phyloP scores from a whole-genome alignment of 2,329 filamentous ascomycete species.

The Daldinia sp. region DNA sequence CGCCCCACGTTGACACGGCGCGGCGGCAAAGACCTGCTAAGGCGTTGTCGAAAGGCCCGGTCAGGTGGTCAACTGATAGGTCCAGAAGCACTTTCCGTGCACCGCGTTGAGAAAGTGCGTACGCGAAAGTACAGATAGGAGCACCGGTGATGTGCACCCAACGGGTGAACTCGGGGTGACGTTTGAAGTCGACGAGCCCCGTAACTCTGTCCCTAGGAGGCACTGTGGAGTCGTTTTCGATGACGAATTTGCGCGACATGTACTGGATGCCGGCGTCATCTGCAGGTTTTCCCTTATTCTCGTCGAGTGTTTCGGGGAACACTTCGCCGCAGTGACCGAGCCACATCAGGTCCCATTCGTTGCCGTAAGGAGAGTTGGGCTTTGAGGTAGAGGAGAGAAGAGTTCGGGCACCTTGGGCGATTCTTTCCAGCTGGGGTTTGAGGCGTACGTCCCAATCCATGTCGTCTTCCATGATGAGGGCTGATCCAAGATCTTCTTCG shows the following conservation, averaged over 20 bases:
- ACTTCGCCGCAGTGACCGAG: constrained; percentile 45
- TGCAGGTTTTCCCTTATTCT: constrained; percentile 40
- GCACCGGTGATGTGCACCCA: constrained; percentile 42
- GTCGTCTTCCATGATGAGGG: constrained; percentile 52
- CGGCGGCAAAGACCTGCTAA: constrained; percentile 46
- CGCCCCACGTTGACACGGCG: constrained; percentile 37
- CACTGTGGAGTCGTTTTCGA: constrained; percentile 41
- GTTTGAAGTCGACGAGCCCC: constrained; percentile 43
- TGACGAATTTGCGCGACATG: constrained; percentile 41
- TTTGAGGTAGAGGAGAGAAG: constrained; percentile 39
- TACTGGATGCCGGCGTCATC: constrained; percentile 36
- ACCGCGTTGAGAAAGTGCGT: constrained; percentile 44
- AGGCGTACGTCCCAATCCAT: constrained; percentile 52
- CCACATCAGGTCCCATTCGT: constrained; percentile 44
- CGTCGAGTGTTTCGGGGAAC: constrained; percentile 41
- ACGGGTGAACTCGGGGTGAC: constrained; percentile 38
- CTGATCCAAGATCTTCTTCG: constrained; percentile 47
- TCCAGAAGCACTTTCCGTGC: constrained; percentile 44
- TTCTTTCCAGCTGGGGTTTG: constrained; percentile 45
- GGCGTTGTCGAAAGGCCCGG: constrained; percentile 46
- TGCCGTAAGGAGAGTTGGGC: constrained; percentile 41
- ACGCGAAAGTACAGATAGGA: constrained; percentile 46
- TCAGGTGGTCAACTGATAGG: constrained; percentile 44
- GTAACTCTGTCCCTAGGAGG: constrained; percentile 42
- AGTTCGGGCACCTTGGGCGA: constrained; percentile 46